Evolutionary conservation across 768 basidiomycete species (phyloP).

Genomic region (Psilocybe cubensis): DNA sequence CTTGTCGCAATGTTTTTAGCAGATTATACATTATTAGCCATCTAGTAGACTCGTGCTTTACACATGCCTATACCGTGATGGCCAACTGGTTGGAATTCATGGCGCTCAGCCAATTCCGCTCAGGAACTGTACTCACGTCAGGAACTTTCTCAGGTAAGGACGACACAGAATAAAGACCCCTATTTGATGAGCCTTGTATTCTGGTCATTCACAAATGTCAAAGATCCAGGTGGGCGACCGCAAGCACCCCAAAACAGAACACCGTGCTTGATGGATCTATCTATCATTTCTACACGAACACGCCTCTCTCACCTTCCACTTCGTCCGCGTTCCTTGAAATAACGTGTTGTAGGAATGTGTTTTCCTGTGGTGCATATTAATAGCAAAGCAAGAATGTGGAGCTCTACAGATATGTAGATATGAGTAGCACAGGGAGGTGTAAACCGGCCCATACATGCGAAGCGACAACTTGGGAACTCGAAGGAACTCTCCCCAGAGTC

Average conservation of each 20-base stretch:
- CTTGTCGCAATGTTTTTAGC: not conserved
- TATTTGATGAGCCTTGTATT: too few relatives aligned
- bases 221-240: not conserved
- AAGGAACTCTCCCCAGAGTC: not conserved
- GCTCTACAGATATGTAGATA: not conserved
- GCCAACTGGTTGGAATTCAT: not conserved
- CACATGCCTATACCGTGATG: not conserved
- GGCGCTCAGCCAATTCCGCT: not conserved
- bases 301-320: slow-evolving; percentile 11
- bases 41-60: not conserved
- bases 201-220: not conserved
- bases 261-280: not conserved
- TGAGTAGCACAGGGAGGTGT: not conserved
- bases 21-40: not conserved
- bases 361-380: not conserved
- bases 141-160: not conserved
- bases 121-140: not conserved
- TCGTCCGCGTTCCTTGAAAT: not conserved
- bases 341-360: not conserved
- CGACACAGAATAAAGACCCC: too few relatives aligned
- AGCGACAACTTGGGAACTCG: not conserved
- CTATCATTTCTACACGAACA: too few relatives aligned
- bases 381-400: not conserved
- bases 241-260: not conserved
- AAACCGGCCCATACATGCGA: not conserved